phyloP scores from a whole-genome alignment of 306 rosid species.

The Erythrophleum fordii region DNA sequence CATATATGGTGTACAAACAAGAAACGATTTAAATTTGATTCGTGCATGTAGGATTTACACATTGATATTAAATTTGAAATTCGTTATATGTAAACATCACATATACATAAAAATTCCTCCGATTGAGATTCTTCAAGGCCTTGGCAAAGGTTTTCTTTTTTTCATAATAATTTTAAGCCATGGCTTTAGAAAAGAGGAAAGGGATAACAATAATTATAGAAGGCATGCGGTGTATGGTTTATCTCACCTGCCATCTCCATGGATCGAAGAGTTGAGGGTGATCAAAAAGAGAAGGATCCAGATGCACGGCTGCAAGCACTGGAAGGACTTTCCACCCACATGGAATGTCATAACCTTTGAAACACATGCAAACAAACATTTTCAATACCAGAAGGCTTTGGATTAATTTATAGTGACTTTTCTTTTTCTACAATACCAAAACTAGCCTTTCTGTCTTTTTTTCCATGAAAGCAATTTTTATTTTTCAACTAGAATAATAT shows the following conservation, averaged over 20 bases:
- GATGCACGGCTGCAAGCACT: conserved; percentile 92
- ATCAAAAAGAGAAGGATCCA: conserved; percentile 92
- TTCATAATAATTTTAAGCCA: background rate
- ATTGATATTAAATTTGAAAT: too few species aligned
- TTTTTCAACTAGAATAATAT: background rate
- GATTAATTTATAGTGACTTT: background rate
- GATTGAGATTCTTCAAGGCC: conserved; percentile 61
- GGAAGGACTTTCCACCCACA: conserved; percentile 99
- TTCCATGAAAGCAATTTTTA: background rate
- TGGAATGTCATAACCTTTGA: conserved; percentile 96
- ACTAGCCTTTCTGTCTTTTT: background rate
- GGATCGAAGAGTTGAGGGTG: conserved; percentile 96
- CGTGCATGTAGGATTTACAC: background rate
- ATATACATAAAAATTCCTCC: too few species aligned
- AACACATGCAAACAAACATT: conserved; percentile 39
- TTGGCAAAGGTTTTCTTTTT: conserved; percentile 18
- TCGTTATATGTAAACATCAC: too few species aligned
- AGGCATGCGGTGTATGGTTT: conserved; percentile 40
- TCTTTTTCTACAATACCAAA: conserved; percentile 15
- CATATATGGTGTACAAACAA: too few species aligned
- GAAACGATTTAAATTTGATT: background rate
- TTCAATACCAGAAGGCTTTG: conserved; percentile 5
- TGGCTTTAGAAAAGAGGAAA: conserved; percentile 34
- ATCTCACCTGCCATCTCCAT: conserved; percentile 99
- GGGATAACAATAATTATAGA: conserved; percentile 18